Base-by-base conservation (phyloP, 306 rosid species). In the Pterocarpus macrocarpus region DNA sequence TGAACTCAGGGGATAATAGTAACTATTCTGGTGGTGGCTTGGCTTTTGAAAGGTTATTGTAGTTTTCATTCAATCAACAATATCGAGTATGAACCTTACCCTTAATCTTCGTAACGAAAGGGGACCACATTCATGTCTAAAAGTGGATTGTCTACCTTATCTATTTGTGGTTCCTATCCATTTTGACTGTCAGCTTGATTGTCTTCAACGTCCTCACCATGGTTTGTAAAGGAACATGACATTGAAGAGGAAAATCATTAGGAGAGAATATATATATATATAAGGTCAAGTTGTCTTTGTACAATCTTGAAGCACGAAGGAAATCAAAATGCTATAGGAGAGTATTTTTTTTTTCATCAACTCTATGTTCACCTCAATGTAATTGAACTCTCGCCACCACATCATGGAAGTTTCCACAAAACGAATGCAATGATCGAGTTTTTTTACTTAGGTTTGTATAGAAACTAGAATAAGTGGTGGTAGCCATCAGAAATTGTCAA, bases 271-370 rank as follows among this genome's bases (percentile, higher is more conserved):
- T 22, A 22, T 22, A 22, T 8, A 7, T 5, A 9, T 8, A 5
- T 8, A 1, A 8, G 2, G 32, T 5, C 28, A 78, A 68, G 28
- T 22, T 0, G 58, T 67, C 49, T 32, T 80, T 64, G 13, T 3
- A 11, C 57, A 83, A 5, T 15, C 55, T 55, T 53, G 9, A 3
- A 15, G 30, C 5, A 5, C 2, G 16, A 5, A 75, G 75, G 36
- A 86, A 82, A 58, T 89, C 73, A 89, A 52, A 12, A 82, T 73
- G 78, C 84, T 86, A 36, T 13, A 74, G 15, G 22, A 63, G 30
- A 45, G 2, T 1, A 84, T 16, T 15, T 22, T 22, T 22, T 22
- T 56, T 28, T 66, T 76, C 82, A n/a, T 79, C 61, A 82, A 0
- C 16, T 57, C 44, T 9, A 0, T 2, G 4, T 7, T 15, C 5